phyloP scores from a whole-genome alignment of 192 early-diverging fungal species.

The Glomus cerebriforme region DNA sequence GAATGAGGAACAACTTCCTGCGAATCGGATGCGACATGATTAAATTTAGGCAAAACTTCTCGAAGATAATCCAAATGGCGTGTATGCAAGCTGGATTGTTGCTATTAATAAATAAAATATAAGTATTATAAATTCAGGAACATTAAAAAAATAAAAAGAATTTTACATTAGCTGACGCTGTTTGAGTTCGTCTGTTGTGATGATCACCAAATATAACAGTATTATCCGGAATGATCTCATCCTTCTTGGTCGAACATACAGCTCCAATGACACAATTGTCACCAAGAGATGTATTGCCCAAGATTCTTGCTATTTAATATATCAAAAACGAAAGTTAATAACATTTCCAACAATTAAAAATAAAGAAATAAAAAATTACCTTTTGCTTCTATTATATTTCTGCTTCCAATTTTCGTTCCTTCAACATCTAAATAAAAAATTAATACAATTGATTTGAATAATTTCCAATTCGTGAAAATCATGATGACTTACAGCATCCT shows the following conservation, averaged over 20 bases:
- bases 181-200: constrained; percentile 56
- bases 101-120: constrained; percentile 33
- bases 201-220: constrained; percentile 68
- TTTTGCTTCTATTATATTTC: constrained; percentile 66
- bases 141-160: background rate
- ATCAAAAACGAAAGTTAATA: background rate
- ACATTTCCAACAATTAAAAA: background rate
- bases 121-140: background rate
- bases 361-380: constrained; percentile 40
- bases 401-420: constrained; percentile 64
- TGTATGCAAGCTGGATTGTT: constrained; percentile 57
- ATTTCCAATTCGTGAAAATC: background rate
- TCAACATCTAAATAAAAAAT: constrained; percentile 55
- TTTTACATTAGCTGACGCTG: constrained; percentile 38
- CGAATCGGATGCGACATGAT: constrained; percentile 41
- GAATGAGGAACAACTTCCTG: background rate
- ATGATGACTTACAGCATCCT: constrained; percentile 57
- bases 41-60: constrained; percentile 61
- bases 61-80: constrained; percentile 75
- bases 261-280: constrained; percentile 74
- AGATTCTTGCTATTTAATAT: constrained; percentile 49
- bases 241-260: constrained; percentile 58
- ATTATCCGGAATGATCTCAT: constrained; percentile 61
- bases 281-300: constrained; percentile 58
- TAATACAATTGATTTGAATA: background rate